Conservation (phyloP, 495 filamentous ascomycete species). For the Neurospora sp. region DNA sequence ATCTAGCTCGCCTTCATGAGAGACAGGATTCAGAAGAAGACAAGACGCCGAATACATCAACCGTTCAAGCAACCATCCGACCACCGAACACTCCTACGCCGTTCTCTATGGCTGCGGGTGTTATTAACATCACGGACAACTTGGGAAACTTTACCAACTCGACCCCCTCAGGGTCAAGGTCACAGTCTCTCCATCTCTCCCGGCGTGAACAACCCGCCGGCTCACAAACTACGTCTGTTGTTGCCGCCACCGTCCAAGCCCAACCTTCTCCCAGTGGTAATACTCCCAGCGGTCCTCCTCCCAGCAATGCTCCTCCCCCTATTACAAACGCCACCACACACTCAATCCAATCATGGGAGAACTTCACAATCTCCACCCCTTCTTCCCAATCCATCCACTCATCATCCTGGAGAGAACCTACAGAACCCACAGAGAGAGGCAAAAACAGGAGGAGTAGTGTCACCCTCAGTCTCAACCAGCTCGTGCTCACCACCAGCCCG, state of each 20-base stretch:
- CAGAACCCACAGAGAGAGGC: no score
- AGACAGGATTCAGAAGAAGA: neutral
- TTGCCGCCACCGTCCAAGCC: neutral
- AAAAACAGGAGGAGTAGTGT: neutral
- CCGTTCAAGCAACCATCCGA: neutral
- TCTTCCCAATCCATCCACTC: neutral
- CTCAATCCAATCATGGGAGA: neutral
- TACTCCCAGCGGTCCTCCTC: neutral
- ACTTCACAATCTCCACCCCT: neutral
- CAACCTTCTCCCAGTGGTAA: neutral
- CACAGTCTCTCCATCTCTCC: neutral
- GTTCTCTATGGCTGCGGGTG: neutral
- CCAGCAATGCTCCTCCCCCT: neutral
- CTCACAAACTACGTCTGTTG: neutral
- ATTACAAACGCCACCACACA: neutral
- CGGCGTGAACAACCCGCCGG: neutral
- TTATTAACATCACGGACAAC: neutral
- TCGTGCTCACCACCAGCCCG: neutral
- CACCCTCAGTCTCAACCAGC: neutral
- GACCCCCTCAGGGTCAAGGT: neutral
- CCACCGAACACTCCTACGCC: neutral
- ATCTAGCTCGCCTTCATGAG: neutral
- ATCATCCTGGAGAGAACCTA: neutral
- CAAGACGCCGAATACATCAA: neutral
- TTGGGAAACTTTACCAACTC: neutral